phyloP scores from a whole-genome alignment of 2,329 filamentous ascomycete species.

The Verruconis gallopava region DNA sequence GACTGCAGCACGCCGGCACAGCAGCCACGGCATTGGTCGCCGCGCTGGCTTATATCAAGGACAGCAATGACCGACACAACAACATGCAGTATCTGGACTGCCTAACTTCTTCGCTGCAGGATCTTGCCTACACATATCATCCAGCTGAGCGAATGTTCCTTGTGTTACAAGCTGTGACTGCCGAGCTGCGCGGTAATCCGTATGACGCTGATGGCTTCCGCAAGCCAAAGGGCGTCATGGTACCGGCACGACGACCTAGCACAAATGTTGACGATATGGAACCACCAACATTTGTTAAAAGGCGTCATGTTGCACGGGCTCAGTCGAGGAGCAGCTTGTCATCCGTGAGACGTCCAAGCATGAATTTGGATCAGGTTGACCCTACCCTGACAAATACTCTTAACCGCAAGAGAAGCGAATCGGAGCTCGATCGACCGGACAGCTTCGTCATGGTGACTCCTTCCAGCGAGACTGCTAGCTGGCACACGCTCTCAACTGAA shows the following conservation, averaged over 20 bases:
- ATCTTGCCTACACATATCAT: slow-evolving; percentile 41
- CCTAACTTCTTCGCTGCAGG: slow-evolving; percentile 36
- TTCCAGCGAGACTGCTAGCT: slow-evolving; percentile 17
- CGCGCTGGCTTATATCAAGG: slow-evolving; percentile 28
- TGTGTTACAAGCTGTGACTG: slow-evolving; percentile 39
- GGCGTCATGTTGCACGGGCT: slow-evolving; percentile 16
- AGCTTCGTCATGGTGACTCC: slow-evolving; percentile 22
- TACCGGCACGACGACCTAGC: slow-evolving; percentile 20
- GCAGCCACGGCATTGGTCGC: slow-evolving; percentile 42
- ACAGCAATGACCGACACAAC: slow-evolving; percentile 25
- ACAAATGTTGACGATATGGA: slow-evolving; percentile 15
- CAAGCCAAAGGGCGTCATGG: slow-evolving; percentile 15
- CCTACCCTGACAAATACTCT: slow-evolving; percentile 15
- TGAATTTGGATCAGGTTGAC: slow-evolving; percentile 15
- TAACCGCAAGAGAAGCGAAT: slow-evolving; percentile 12
- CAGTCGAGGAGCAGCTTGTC: slow-evolving; percentile 12
- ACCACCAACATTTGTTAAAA: slow-evolving; percentile 18
- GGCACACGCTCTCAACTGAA: slow-evolving; percentile 12
- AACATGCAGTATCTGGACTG: slow-evolving; percentile 41
- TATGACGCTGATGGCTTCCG: slow-evolving; percentile 1
- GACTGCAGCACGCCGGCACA: slow-evolving; percentile 42
- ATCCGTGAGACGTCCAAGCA: slow-evolving; percentile 13
- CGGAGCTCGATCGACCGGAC: slow-evolving; percentile 14
- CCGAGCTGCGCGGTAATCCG: slow-evolving; percentile 28
- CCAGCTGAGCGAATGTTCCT: slow-evolving; percentile 42